A percentile compares a stretch with the other conserved stretches of the same genome.
phyloP scores from a whole-genome alignment of 1,284 basidiomycete genomes.

The Apiotrichum domesticum region DNA sequence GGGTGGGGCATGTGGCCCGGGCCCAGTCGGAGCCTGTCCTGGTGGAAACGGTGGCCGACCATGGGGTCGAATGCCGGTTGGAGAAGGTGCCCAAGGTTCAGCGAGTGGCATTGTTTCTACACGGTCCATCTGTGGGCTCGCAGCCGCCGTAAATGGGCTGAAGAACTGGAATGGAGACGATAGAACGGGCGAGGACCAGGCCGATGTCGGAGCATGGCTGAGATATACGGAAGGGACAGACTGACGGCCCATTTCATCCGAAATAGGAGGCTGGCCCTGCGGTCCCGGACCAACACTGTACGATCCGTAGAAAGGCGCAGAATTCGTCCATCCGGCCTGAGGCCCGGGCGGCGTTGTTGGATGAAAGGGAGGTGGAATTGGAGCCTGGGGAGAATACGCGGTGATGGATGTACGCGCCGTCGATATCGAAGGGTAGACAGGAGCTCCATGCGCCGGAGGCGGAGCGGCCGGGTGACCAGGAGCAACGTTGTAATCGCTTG shows the following conservation, averaged over 20 bases:
- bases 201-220: constrained; percentile 4
- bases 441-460: constrained; percentile 1
- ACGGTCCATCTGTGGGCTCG: constrained; percentile 6
- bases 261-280: constrained; percentile 2
- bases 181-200: constrained; percentile 15
- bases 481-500: constrained; percentile 6
- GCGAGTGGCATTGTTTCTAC: constrained; percentile 7
- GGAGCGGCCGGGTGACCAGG: background rate
- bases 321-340: constrained; percentile 8
- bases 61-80: background rate
- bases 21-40: background rate
- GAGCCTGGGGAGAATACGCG: constrained; percentile 4
- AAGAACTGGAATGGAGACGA: constrained; percentile 16
- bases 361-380: constrained; percentile 8
- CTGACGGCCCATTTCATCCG: constrained; percentile 7
- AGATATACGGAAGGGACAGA: constrained; percentile 10
- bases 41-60: background rate
- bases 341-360: constrained; percentile 11
- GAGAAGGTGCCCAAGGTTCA: constrained; percentile 7
- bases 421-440: constrained; percentile 3
- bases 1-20: background rate
- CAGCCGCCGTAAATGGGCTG: constrained; percentile 2
- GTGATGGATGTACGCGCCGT: constrained; percentile 4
- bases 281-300: constrained; percentile 7
- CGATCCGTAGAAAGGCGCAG: constrained; percentile 8